Conservation (phyloP, 495 filamentous ascomycete species). For the Penicillium roqueforti region DNA sequence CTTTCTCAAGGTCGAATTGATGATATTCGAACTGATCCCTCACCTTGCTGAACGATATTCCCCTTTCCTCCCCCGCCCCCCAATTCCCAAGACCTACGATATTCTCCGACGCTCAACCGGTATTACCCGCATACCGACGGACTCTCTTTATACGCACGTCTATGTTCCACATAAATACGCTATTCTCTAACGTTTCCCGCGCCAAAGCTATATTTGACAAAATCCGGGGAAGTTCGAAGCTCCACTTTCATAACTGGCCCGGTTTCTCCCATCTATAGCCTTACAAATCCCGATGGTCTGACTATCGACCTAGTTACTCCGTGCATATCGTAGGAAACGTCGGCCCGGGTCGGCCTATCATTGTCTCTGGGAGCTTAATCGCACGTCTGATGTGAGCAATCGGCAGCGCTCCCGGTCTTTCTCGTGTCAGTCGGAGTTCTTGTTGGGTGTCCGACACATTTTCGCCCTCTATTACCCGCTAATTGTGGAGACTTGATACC, state of each 20-base stretch:
- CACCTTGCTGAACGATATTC: no score
- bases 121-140: constrained; percentile 3
- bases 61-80: neutral
- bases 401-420: neutral
- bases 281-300: neutral
- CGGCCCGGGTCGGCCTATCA: neutral
- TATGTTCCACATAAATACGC: no score
- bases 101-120: neutral
- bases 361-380: neutral
- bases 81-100: neutral
- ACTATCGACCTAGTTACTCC: no score
- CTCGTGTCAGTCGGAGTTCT: neutral
- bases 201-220: neutral
- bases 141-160: no score
- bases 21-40: neutral
- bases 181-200: neutral
- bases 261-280: constrained; percentile 1
- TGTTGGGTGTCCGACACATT: neutral
- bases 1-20: neutral
- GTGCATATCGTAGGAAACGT: neutral
- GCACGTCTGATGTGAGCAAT: neutral
- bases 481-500: neutral
- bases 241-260: constrained; percentile 6
- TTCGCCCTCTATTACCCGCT: neutral
- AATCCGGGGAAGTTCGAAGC: constrained; percentile 6